Percentiles rank a stretch among this genome's conserved stretches.
These are phyloP conservation scores for Oryza glumipatula DNA, from an alignment of 176 grass and related monocot genomes.

Conservation along the genomic window DNA sequence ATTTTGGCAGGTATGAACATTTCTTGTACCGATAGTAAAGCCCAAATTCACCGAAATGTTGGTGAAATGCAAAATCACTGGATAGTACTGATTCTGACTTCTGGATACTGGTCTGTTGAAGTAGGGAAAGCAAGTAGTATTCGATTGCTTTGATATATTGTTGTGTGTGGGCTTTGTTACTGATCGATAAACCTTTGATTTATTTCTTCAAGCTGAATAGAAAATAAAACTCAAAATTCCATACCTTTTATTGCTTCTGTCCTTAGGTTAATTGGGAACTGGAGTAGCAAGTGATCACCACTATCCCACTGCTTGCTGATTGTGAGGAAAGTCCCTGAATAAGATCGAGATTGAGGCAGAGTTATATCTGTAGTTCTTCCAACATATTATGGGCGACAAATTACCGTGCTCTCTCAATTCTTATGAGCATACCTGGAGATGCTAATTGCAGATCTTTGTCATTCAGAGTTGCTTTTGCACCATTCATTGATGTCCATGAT, in stretches of 20 bases:
- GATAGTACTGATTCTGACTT: not conserved
- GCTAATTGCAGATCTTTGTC: conserved; percentile 53
- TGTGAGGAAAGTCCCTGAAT: conserved; percentile 68
- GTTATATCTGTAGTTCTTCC: not conserved
- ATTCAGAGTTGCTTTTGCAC: conserved; percentile 65
- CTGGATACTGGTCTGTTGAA: not conserved
- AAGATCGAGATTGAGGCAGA: not conserved
- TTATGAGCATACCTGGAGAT: conserved; percentile 58
- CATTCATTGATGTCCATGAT: conserved; percentile 72
- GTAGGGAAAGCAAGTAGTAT: not conserved
- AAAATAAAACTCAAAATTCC: not conserved
- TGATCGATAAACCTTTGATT: not conserved
- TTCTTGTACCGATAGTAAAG: not conserved
- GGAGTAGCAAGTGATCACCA: conserved; percentile 60
- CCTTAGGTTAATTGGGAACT: conserved; percentile 60
- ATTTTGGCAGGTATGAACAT: not conserved
- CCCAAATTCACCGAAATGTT: not conserved
- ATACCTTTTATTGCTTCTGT: conserved; percentile 88
- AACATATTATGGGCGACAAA: not conserved
- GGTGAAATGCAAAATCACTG: not conserved
- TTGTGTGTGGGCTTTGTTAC: not conserved
- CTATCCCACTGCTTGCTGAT: conserved; percentile 66
- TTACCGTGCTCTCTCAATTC: not conserved
- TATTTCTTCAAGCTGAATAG: not conserved
- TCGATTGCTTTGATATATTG: not conserved